Base-by-base conservation (phyloP, 225 moss, liverwort and hornwort genomes). In the Physcomitrium patens region DNA sequence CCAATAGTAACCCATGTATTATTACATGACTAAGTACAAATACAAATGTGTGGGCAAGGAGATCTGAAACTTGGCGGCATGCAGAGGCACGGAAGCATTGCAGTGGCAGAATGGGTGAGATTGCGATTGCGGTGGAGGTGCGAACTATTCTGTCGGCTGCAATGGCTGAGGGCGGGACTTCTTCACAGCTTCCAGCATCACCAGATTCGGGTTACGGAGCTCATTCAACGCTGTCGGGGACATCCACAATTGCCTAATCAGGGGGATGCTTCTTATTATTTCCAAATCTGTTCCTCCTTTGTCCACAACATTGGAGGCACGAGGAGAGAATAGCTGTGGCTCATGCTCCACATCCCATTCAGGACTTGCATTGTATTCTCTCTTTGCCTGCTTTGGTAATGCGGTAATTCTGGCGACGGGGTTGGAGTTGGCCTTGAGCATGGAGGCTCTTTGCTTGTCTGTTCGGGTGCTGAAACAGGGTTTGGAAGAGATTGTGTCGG, bases 21-120 rank as follows among this genome's bases (percentile, higher is more conserved):
- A n/a, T n/a, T n/a, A n/a, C n/a, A n/a, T n/a, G n/a, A n/a, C n/a
- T n/a, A n/a, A n/a, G n/a, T n/a, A n/a, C n/a, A n/a, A n/a, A n/a
- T n/a, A 24, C 24, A 24, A 24, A 24, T 24, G 1, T 24, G 24
- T 24, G 24, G 24, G 1, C 24, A 24, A 3, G 12, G 23, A 66
- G 71, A 71, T 76, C 80, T 76, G 75, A 80, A 76, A 57, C 46
- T 42, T 48, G 44, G 27, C 11, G 67, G 26, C 14, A 20, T 23
- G 26, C 7, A 26, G 2, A 0, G 12, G 5, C 28, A n/a, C n/a
- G n/a, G 23, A 47, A 9, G 3, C 10, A 10, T 1, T 15, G 0
- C 64, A 26, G 45, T 31, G 18, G 28, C 19, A 54, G 47, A 48
- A 63, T 77, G 49, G 11, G 52, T 19, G 42, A 13, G 42, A 13